Evolutionary conservation across 2,329 filamentous ascomycete species (phyloP).

Genomic region (Coniochaeta sp.): DNA sequence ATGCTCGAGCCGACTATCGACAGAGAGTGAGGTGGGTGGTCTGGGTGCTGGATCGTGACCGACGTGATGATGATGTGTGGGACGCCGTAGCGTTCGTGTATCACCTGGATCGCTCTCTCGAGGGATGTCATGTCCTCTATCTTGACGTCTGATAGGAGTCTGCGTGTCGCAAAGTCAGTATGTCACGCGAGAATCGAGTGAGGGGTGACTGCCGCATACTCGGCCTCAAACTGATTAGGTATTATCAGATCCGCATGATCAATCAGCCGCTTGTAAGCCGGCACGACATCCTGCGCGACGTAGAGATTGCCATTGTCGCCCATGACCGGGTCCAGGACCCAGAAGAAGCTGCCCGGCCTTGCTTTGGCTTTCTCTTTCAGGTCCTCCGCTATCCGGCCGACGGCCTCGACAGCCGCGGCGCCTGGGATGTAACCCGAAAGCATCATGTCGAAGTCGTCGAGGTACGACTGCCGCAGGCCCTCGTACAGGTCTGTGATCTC

Average conservation of each 20-base stretch:
- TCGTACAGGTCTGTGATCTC: conserved; percentile 81
- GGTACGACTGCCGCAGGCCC: conserved; percentile 73
- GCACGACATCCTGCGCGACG: conserved; percentile 84
- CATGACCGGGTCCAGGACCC: conserved; percentile 98
- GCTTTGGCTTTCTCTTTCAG: conserved; percentile 58
- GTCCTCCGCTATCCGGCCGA: conserved; percentile 77
- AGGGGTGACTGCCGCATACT: conserved; percentile 60
- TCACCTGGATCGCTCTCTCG: conserved; percentile 62
- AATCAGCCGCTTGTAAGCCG: conserved; percentile 77
- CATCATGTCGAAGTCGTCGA: conserved; percentile 89
- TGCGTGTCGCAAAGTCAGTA: conserved; percentile 27
- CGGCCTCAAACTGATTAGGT: conserved; percentile 95
- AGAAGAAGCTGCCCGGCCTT: conserved; percentile 76
- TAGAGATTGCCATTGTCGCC: conserved; percentile 91
- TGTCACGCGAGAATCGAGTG: not conserved
- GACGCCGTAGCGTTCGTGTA: conserved; percentile 69
- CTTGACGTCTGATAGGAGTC: conserved; percentile 74
- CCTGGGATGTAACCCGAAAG: conserved; percentile 92
- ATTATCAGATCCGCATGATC: conserved; percentile 82
- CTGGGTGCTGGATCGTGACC: conserved; percentile 57
- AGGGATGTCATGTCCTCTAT: conserved; percentile 71
- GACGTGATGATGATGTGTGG: conserved; percentile 93
- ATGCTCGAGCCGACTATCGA: conserved; percentile 73
- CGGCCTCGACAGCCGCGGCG: conserved; percentile 72
- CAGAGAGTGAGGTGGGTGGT: conserved; percentile 43